Evolutionary conservation across 306 rosid genomes (phyloP), one percentile per base, ranked within the genome.

Genomic region (Cicer pinnatifidum): DNA sequence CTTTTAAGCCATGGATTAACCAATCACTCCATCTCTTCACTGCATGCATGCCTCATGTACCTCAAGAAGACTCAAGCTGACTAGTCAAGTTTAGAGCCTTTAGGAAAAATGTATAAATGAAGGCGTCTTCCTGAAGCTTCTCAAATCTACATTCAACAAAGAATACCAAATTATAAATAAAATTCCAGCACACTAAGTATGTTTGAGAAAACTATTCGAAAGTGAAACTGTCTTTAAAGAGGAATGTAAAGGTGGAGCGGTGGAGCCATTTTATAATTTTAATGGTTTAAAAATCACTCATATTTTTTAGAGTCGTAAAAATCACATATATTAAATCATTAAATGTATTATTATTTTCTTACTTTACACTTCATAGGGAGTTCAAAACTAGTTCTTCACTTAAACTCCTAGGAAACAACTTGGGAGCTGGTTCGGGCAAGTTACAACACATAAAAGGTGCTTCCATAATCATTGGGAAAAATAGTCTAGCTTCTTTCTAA

Each of bases 91-190:
- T 80, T 15, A 90, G 81, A 62, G 90, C 66, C 89, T 88, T 86
- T 79, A 90, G 57, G 39, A 90, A 69, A 78, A 90, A 90, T 61
- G 80, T 59, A 46, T 87, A 86, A 9, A 67, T 88, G 86, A 89
- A 92, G 45, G 96, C 97, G 72, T 88, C 91, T 80, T 91, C 96
- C 74, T 84, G 92, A 60, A 93, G 92, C 87, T 87, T 92, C 84
- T 92, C 92, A 81, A 92, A 92, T 75, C 96, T 92, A 87, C 83
- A 85, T 41, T 62, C 79, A 58, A 62, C 15, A 54, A 11, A 65
- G 35, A 20, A 59, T 11, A 28, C n/a, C n/a, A 35, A 5, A 13
- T 1, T 53, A 53, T 17, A 53, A 35, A 60, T 8, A 13, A 23
- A 39, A 78, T 67, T 44, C 63, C 20, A 73, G 28, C 62, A 41